Evolutionary conservation across 805 yeast genomes (phyloP).

Genomic region (Teunomyces stri): DNA sequence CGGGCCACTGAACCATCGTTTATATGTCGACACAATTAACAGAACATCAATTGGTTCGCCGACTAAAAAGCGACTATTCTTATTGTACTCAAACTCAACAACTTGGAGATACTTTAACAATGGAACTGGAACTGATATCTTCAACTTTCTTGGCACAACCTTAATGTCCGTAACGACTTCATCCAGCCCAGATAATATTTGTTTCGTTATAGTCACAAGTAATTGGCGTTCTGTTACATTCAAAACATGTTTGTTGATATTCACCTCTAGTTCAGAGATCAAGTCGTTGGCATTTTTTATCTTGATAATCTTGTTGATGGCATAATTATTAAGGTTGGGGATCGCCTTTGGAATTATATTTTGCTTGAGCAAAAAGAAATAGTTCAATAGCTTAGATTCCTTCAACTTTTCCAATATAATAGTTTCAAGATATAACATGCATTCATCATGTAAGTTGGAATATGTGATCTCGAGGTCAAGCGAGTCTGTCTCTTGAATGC

Average conservation of each 20-base stretch:
- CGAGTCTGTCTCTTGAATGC: conserved; percentile 26
- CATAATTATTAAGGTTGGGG: conserved; percentile 32
- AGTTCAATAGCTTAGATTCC: conserved; percentile 11
- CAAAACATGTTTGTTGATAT: conserved; percentile 11
- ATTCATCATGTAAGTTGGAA: conserved; percentile 47
- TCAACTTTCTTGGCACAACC: conserved; percentile 20
- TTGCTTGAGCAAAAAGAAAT: conserved; percentile 23
- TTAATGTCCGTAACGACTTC: neutral
- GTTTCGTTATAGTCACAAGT: conserved; percentile 8
- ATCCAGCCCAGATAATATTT: conserved; percentile 1
- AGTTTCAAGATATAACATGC: conserved; percentile 19
- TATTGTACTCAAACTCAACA: conserved; percentile 44
- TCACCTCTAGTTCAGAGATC: conserved; percentile 12
- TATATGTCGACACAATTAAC: conserved; percentile 43
- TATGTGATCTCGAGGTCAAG: conserved; percentile 46
- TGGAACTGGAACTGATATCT: conserved; percentile 63
- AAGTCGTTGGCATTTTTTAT: conserved; percentile 19
- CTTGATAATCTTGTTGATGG: conserved; percentile 18
- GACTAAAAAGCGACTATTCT: conserved; percentile 47
- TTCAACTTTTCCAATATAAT: conserved; percentile 13
- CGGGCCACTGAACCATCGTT: conserved; percentile 41
- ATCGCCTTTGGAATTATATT: conserved; percentile 16
- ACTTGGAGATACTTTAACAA: conserved; percentile 57
- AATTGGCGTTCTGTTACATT: conserved; percentile 6
- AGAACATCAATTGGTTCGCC: conserved; percentile 59